Evolutionary conservation across 2,329 filamentous ascomycete species (phyloP).

Genomic region (Talaromyces sp.): DNA sequence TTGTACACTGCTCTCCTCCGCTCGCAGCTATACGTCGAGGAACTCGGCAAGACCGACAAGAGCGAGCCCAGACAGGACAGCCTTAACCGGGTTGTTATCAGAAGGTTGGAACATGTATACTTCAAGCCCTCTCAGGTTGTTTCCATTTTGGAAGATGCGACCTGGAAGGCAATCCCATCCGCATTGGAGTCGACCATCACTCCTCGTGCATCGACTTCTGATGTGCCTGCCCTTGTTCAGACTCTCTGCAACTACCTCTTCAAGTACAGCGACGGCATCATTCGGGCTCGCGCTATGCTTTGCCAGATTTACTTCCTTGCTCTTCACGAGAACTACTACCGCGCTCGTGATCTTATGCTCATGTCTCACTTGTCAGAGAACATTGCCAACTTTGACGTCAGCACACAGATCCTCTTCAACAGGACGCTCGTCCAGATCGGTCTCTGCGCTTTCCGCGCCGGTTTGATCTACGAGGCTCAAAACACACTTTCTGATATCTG

Average conservation of each 20-base stretch:
- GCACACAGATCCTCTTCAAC: conserved; percentile 98
- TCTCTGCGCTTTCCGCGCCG: conserved; percentile 95
- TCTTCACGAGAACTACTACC: conserved; percentile 96
- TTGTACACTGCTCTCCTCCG: conserved; percentile 93
- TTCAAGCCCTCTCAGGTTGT: conserved; percentile 97
- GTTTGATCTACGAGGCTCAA: conserved; percentile 94
- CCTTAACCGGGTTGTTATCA: conserved; percentile 89
- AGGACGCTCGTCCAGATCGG: conserved; percentile 95
- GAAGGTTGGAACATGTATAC: conserved; percentile 94
- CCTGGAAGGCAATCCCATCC: conserved; percentile 76
- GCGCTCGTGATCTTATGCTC: conserved; percentile 96
- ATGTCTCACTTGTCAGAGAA: conserved; percentile 99
- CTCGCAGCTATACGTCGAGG: conserved; percentile 83
- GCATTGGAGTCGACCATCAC: conserved; percentile 76
- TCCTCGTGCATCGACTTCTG: conserved; percentile 64
- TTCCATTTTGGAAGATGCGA: conserved; percentile 89
- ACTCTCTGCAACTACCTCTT: conserved; percentile 94
- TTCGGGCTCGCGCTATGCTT: conserved; percentile 93
- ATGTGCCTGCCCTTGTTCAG: conserved; percentile 73
- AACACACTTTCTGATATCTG: conserved; percentile 98
- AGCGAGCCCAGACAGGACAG: conserved; percentile 79
- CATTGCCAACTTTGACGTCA: conserved; percentile 93
- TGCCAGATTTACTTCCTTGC: conserved; percentile 99
- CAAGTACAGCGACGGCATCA: conserved; percentile 89
- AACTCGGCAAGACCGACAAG: conserved; percentile 65